Base-by-base conservation (phyloP, 257 asterid species). In the Verbena officinalis region DNA sequence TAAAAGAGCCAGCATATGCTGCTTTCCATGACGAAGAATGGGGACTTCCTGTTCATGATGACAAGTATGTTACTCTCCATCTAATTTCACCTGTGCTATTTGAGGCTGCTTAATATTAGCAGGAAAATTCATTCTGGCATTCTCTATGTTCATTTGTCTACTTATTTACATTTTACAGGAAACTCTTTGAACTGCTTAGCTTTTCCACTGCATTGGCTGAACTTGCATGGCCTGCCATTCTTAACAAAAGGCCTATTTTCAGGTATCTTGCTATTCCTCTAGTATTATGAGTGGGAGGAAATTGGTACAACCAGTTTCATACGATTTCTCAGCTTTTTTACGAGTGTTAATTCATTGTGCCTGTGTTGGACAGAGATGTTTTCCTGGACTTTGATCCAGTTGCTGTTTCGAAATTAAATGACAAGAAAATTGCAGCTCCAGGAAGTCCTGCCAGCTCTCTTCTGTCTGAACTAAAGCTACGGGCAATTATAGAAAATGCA, bases 11-110 rank as follows among this genome's bases (percentile, higher is more conserved):
- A 17, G 55, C 45, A 12, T 90, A 90, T 64, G 84, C 84, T 74
- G 90, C 93, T 40, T 90, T 87, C 72, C 98, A 93, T 69, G 98
- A 93, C 20, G 95, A 93, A 75, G 96, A 89, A 75, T 93, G 98
- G 98, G 98, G 96, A 64, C 82, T 87, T 84, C 90, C 97, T 48
- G 85, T 77, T 69, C 96, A 87, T 27, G 93, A 84, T 59, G 98
- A 93, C 75, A 85, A 75, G 98, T 93, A 77, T 6, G 78, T 72
- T 64, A 12, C 22, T 43, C 54, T 70, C 43, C 72, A 50, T 36
- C 68, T 45, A 9, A 60, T 50, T 74, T 54, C 48, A 56, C 66
- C 8, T 24, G 24, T 46, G 69, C 19, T 40, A 43, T 65, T 62
- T 57, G 33, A 2, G 22, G 60, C 40, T 51, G 66, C 40, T 51